Conservation (phyloP, 768 basidiomycete species). For the Suillus weaverae region DNA sequence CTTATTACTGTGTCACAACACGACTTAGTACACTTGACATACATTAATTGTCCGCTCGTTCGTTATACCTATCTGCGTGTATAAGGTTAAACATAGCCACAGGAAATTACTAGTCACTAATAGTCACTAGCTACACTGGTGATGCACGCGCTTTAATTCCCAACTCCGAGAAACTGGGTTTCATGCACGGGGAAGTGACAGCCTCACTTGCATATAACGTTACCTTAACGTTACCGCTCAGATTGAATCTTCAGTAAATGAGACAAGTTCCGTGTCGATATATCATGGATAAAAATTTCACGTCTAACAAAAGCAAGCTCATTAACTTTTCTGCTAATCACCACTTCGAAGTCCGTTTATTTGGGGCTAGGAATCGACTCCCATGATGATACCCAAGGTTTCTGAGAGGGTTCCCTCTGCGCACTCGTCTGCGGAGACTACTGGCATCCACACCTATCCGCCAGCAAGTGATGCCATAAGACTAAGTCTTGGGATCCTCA, state of each 20-base stretch:
- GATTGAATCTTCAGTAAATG: neutral
- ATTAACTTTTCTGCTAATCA: neutral
- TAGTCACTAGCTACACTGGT: too few species aligned
- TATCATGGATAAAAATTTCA: neutral
- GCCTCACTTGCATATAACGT: too few species aligned
- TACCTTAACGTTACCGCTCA: too few species aligned
- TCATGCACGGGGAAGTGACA: too few species aligned
- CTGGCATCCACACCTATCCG: slow-evolving; percentile 18
- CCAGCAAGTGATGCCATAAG: slow-evolving; percentile 17
- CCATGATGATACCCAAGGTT: neutral
- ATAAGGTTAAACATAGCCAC: neutral
- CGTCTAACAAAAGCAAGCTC: neutral
- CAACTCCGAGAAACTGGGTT: neutral
- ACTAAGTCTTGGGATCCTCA: slow-evolving; percentile 41
- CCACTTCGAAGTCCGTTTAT: neutral
- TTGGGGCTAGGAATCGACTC: neutral
- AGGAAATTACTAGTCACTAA: neutral
- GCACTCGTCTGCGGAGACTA: slow-evolving; percentile 11
- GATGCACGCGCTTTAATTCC: neutral
- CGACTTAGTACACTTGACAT: neutral
- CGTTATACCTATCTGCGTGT: neutral
- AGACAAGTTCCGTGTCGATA: neutral
- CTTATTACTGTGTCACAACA: neutral
- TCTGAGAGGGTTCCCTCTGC: neutral
- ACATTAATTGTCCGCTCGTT: neutral